Evolutionary conservation across 768 basidiomycete species (phyloP).

Genomic region (Pluteus cervinus): DNA sequence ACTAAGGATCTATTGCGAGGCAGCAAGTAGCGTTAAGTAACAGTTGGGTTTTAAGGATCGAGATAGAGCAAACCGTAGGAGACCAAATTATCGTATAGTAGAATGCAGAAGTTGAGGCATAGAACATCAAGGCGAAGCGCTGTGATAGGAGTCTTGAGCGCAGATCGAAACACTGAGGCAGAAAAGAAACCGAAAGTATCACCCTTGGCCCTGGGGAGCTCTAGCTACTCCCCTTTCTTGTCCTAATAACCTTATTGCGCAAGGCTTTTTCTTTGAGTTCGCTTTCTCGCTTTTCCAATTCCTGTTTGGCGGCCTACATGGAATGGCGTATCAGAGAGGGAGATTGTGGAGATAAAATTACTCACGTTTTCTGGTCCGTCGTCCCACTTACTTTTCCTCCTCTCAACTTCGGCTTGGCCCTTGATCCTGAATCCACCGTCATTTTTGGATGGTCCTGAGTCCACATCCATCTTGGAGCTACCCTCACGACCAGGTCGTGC

Average conservation of each 20-base stretch:
- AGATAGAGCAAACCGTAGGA: no score
- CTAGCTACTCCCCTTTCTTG: slow-evolving; percentile 47
- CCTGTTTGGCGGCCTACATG: slow-evolving; percentile 25
- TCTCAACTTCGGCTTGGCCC: slow-evolving; percentile 57
- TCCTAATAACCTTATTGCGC: slow-evolving; percentile 75
- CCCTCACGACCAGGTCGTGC: no score
- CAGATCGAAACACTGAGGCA: no score
- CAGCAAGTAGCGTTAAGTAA: no score
- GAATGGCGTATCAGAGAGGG: slow-evolving; percentile 6
- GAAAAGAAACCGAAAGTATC: neutral
- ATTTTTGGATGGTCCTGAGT: slow-evolving; percentile 11
- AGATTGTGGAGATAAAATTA: slow-evolving; percentile 4
- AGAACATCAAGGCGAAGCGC: no score
- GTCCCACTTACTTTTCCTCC: slow-evolving; percentile 51
- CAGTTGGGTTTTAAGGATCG: no score
- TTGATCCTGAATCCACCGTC: slow-evolving; percentile 66
- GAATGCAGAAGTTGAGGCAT: no score
- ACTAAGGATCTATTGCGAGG: no score
- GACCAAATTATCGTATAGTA: no score
- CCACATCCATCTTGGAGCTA: slow-evolving; percentile 7
- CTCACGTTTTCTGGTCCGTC: slow-evolving; percentile 24
- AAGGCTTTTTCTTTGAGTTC: slow-evolving; percentile 79
- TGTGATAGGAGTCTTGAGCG: no score
- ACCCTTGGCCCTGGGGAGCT: neutral
- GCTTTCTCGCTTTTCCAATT: slow-evolving; percentile 65